Base-by-base conservation (phyloP, 139 green algal species). In the Coccomyxa sp. region DNA sequence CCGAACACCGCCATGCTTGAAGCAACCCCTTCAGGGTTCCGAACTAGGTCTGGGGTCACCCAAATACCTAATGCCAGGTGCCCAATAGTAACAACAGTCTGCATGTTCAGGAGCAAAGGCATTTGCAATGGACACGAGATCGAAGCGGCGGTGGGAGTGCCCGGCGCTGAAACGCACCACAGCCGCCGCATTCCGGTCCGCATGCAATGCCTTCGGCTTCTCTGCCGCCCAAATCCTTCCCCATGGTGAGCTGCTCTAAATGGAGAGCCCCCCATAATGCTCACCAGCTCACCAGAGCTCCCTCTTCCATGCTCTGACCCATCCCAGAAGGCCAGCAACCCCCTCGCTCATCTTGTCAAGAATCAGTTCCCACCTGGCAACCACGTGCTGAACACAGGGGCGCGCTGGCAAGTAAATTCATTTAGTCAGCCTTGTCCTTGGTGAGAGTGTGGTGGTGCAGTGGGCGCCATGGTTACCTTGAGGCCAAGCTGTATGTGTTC, bases 71-170 rank as follows among this genome's bases (percentile, higher is more conserved):
- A 3, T 74, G 21, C 9, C 66, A 23, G 21, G 1, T 74, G 66
- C 66, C 21, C 9, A 71, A n/a, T n/a, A 68, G 60, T 14, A 68
- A 68, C 60, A 68, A 68, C 15, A 68, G 14, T 14, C 60, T 68
- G 18, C 63, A 21, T 68, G 18, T 84, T 79, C 79, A 87, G 83
- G 83, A 66, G 68, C 68, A 17, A 67, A 80, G 38, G 79, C 71
- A 10, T 87, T 87, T 84, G 83, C 83, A 13, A 31, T 87, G 71
- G 83, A 87, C 74, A 87, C 83, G 1, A 67, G 79, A 15, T 82
- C 58, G 10, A 87, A 87, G 79, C 58, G 74, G 17, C 58, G 59
- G n/a, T 87, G 83, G 83, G 71, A 84, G 23, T 51, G 21, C 13
- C 67, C 67, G 21, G 79, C 79, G 3, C 45, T 86, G 17, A 30